Evolutionary conservation across 331 rosid species (phyloP).

Genomic region (Acacia concinna): DNA sequence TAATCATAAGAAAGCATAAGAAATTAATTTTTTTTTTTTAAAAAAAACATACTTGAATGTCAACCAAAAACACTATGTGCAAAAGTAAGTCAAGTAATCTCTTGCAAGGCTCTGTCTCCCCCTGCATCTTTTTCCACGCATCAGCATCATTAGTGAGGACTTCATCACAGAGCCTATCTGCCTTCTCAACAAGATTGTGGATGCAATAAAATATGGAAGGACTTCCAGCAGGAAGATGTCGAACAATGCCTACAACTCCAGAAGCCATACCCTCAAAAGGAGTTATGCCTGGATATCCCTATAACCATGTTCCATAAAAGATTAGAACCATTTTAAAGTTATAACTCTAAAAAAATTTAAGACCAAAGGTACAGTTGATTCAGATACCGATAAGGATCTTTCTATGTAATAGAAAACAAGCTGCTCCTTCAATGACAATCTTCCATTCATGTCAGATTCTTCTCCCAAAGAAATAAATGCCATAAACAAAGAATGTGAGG

Average conservation of each 20-base stretch:
- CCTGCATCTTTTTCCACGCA: slow-evolving; percentile 78
- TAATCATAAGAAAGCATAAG: slow-evolving; percentile 13
- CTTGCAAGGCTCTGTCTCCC: slow-evolving; percentile 81
- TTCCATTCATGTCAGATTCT: slow-evolving; percentile 53
- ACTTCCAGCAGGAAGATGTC: slow-evolving; percentile 92
- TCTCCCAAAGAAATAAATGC: slow-evolving; percentile 70
- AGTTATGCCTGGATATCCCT: slow-evolving; percentile 87
- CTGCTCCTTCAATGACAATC: slow-evolving; percentile 71
- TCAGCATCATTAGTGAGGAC: slow-evolving; percentile 49
- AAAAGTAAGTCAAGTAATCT: slow-evolving; percentile 48
- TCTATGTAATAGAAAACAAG: slow-evolving; percentile 82
- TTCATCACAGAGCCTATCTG: slow-evolving; percentile 55
- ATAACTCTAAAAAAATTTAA: slow-evolving; percentile 18
- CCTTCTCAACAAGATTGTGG: slow-evolving; percentile 67
- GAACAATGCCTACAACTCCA: slow-evolving; percentile 76
- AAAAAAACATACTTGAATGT: slow-evolving; percentile 65
- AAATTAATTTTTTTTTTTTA: too few species aligned
- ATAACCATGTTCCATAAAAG: slow-evolving; percentile 31
- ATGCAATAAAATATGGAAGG: slow-evolving; percentile 81
- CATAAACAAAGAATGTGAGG: slow-evolving; percentile 78
- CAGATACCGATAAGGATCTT: slow-evolving; percentile 71
- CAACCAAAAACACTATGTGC: slow-evolving; percentile 74
- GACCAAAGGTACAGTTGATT: slow-evolving; percentile 13
- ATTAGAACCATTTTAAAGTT: slow-evolving; percentile 10
- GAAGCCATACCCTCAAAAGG: slow-evolving; percentile 97